Evolutionary conservation across 176 grass and related monocot genomes (phyloP).

Genomic region (Chrysopogon serrulatus): DNA sequence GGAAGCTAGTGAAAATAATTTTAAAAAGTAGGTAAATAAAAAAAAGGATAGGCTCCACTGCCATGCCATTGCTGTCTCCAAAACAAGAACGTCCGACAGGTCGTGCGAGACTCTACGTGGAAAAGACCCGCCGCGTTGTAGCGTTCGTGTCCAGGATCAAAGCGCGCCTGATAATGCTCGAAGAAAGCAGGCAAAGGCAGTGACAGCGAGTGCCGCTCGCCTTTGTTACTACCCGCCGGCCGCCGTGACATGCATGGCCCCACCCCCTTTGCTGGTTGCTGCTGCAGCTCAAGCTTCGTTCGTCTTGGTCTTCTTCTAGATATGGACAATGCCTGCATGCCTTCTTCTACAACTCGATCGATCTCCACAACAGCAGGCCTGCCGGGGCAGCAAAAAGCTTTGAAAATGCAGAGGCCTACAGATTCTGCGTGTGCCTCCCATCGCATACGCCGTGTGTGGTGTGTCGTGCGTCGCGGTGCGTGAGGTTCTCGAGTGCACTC

Average conservation of each 20-base stretch:
- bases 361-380: background rate
- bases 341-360: background rate
- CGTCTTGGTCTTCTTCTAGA: background rate
- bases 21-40: background rate
- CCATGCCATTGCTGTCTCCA: constrained; percentile 33
- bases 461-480: background rate
- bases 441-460: background rate
- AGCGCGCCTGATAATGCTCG: constrained; percentile 12
- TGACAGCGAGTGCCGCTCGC: background rate
- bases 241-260: too few species aligned
- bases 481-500: background rate
- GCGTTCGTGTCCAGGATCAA: constrained; percentile 13
- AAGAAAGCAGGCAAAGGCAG: constrained; percentile 15
- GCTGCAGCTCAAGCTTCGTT: background rate
- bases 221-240: background rate
- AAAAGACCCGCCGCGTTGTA: constrained; percentile 16
- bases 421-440: background rate
- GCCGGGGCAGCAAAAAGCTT: background rate
- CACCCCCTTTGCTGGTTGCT: background rate
- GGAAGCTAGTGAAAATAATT: background rate
- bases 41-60: constrained; percentile 19
- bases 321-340: background rate
- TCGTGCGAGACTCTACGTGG: constrained; percentile 27
- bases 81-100: constrained; percentile 5
- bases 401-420: background rate